These are phyloP conservation scores for Arctostaphylos glauca DNA, from an alignment of 148 eudicot genomes.

Conservation along the genomic window DNA sequence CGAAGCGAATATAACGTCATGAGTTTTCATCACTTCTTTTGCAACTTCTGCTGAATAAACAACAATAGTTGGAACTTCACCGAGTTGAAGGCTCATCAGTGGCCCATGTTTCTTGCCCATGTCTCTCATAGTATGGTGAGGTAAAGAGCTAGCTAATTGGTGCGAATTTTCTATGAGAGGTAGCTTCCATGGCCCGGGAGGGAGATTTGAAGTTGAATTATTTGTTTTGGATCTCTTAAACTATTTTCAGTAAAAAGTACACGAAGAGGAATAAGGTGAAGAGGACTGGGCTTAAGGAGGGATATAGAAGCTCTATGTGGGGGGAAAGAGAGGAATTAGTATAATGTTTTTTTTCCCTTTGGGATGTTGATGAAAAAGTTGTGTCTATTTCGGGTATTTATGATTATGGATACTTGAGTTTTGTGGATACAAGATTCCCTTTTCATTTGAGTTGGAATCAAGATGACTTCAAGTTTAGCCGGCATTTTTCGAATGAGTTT, in stretches of 20 bases:
- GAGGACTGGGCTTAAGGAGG: not conserved
- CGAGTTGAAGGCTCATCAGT: slow-evolving; percentile 31
- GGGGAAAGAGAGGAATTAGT: not conserved
- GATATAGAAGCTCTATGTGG: not conserved
- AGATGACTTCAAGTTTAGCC: too few relatives aligned
- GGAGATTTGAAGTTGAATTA: slow-evolving; percentile 11
- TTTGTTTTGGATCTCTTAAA: not conserved
- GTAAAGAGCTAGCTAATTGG: slow-evolving; percentile 24
- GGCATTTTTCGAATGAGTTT: too few relatives aligned
- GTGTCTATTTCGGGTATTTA: too few relatives aligned
- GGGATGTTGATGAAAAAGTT: too few relatives aligned
- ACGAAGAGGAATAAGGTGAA: slow-evolving; percentile 14
- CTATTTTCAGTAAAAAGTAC: not conserved
- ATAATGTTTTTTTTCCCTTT: too few relatives aligned
- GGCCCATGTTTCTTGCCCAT: slow-evolving; percentile 29
- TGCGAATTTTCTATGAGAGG: slow-evolving; percentile 32
- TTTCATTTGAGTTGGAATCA: too few relatives aligned
- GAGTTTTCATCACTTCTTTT: slow-evolving; percentile 25
- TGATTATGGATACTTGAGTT: too few relatives aligned
- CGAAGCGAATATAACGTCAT: slow-evolving; percentile 26
- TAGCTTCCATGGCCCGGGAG: slow-evolving; percentile 32
- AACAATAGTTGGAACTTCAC: slow-evolving; percentile 23
- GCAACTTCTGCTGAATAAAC: slow-evolving; percentile 31
- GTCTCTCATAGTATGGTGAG: slow-evolving; percentile 22
- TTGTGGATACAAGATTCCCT: too few relatives aligned